phyloP scores from a whole-genome alignment of 2,329 filamentous ascomycete species.

The Plectosphaerella cucumerina region DNA sequence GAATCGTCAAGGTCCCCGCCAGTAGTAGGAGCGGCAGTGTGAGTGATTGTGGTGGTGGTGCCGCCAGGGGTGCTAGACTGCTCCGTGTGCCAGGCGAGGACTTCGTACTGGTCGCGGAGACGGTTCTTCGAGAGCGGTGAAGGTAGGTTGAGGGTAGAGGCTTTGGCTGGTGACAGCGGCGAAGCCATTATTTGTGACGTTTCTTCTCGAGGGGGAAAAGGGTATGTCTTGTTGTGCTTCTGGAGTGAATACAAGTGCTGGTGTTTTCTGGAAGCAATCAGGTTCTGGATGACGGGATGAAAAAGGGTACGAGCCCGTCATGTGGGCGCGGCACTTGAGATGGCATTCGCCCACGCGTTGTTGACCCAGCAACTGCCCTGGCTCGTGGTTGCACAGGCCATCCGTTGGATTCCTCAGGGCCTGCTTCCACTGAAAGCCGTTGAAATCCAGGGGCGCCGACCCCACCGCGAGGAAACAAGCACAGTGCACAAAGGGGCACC shows the following conservation, averaged over 20 bases:
- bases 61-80: constrained; percentile 6
- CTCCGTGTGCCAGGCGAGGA: constrained; percentile 19
- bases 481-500: too few species aligned
- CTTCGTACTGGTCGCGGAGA: constrained; percentile 29
- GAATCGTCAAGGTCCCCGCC: constrained; percentile 14
- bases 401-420: too few species aligned
- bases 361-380: constrained; percentile 6
- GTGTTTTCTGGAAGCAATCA: neutral
- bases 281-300: neutral
- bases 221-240: neutral
- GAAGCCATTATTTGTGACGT: constrained; percentile 26
- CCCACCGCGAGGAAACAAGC: too few species aligned
- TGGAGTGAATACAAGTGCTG: neutral
- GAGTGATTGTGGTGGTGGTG: constrained; percentile 12
- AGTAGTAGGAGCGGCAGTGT: constrained; percentile 10
- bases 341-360: neutral
- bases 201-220: neutral
- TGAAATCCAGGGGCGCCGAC: too few species aligned
- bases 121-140: constrained; percentile 23
- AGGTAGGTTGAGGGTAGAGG: constrained; percentile 31
- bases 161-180: constrained; percentile 34
- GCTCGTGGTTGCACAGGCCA: too few species aligned
- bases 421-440: too few species aligned
- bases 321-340: neutral
- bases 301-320: too few species aligned